Conservation (phyloP, 176 grass and related monocot species). For the Avena insularis region DNA sequence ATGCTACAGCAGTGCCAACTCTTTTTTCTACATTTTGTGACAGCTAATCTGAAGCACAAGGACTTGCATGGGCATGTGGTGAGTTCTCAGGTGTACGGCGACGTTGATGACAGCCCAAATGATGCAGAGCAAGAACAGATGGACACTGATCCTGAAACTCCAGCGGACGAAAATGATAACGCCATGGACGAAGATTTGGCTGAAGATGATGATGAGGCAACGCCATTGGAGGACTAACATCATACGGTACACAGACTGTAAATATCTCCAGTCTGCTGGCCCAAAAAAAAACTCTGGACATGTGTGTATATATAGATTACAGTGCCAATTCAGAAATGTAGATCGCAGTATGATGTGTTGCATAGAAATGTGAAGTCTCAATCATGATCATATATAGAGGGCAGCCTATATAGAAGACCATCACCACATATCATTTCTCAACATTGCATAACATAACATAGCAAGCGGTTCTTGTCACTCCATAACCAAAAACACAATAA, state of each 20-base stretch:
- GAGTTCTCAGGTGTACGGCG: slow-evolving; percentile 77
- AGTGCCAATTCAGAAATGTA: slow-evolving; percentile 5
- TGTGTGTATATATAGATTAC: not conserved
- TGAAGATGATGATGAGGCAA: slow-evolving; percentile 26
- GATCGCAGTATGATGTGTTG: slow-evolving; percentile 15
- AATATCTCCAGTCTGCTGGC: not conserved
- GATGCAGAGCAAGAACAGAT: slow-evolving; percentile 44
- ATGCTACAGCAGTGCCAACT: not conserved
- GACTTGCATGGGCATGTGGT: slow-evolving; percentile 74
- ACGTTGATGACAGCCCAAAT: slow-evolving; percentile 45
- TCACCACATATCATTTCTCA: slow-evolving; percentile 7
- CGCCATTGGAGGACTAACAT: slow-evolving; percentile 41
- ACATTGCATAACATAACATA: not conserved
- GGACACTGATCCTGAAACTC: slow-evolving; percentile 38
- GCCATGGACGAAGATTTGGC: slow-evolving; percentile 46
- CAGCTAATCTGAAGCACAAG: slow-evolving; percentile 87
- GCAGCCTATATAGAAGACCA: not conserved
- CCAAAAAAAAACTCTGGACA: not conserved
- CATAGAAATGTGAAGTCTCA: slow-evolving; percentile 27
- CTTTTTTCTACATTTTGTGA: not conserved
- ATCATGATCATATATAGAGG: not conserved
- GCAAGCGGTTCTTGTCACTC: not conserved
- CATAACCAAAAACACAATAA: slow-evolving; percentile 28
- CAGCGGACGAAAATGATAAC: slow-evolving; percentile 39
- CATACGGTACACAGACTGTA: slow-evolving; percentile 23